Percentiles rank a stretch among this genome's conserved stretches.
These are phyloP conservation scores for Rosa rugosa DNA, from an alignment of 306 rosid species.

Conservation along the genomic window DNA sequence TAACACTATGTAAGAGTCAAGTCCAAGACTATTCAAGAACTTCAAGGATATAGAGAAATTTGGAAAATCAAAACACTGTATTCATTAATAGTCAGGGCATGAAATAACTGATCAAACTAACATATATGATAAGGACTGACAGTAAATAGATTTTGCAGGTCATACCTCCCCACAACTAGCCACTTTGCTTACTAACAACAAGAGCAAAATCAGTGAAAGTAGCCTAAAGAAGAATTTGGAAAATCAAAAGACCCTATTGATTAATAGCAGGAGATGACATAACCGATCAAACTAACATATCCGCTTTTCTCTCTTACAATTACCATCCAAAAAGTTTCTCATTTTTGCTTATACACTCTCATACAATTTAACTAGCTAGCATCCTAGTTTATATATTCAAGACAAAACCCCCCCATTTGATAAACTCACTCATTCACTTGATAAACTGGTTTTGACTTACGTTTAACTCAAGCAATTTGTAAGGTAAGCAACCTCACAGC, in stretches of 20 bases:
- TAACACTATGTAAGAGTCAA: constrained; percentile 15
- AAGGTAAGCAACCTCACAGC: constrained; percentile 7
- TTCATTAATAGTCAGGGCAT: neutral
- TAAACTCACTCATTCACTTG: constrained; percentile 7
- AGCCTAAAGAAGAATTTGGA: neutral
- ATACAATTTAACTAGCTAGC: neutral
- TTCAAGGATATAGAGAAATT: neutral
- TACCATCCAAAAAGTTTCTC: neutral
- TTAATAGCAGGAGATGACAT: neutral
- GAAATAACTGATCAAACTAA: neutral
- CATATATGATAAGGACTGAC: neutral
- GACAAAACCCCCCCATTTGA: neutral
- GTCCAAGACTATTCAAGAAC: constrained; percentile 1
- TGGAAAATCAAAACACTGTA: neutral
- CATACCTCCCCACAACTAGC: neutral
- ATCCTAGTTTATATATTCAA: neutral
- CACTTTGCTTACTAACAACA: neutral
- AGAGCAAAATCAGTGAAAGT: neutral
- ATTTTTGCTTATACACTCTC: neutral
- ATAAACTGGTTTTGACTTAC: neutral
- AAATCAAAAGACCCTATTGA: neutral
- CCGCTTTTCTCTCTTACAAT: neutral
- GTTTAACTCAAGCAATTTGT: neutral
- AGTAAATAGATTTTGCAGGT: neutral
- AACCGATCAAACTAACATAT: neutral